phyloP scores from a whole-genome alignment of 2,329 filamentous ascomycete genomes.

The Neophaeococcomyces aloes region DNA sequence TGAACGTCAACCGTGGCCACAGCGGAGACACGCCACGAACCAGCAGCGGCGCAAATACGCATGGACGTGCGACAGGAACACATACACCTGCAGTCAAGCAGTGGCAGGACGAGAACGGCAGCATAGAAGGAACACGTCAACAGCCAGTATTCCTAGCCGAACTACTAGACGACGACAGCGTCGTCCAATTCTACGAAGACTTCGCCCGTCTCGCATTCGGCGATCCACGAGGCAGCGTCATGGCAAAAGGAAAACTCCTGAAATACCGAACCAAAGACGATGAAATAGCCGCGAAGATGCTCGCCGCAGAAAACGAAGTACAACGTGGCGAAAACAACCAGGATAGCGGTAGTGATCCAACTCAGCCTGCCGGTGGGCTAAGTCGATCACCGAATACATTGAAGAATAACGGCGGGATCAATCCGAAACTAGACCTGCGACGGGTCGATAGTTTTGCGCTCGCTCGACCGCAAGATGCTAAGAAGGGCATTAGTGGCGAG shows the following conservation, averaged over 20 bases:
- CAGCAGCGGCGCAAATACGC: slow-evolving; percentile 31
- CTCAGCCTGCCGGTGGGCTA: background rate
- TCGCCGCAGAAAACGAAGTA: slow-evolving; percentile 26
- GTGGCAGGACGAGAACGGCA: slow-evolving; percentile 10
- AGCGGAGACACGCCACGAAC: slow-evolving; percentile 21
- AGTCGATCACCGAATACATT: background rate
- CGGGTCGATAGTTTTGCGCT: slow-evolving; percentile 10
- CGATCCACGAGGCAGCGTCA: slow-evolving; percentile 75
- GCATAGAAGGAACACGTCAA: slow-evolving; percentile 32
- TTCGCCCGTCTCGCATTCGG: slow-evolving; percentile 88
- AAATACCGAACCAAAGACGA: slow-evolving; percentile 74
- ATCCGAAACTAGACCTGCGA: slow-evolving; percentile 1
- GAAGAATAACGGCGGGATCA: background rate
- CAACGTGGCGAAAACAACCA: slow-evolving; percentile 33
- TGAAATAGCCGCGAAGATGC: slow-evolving; percentile 18
- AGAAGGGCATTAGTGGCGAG: slow-evolving; percentile 38
- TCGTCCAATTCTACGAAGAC: slow-evolving; percentile 91
- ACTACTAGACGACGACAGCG: slow-evolving; percentile 83
- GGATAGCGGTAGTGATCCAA: slow-evolving; percentile 26
- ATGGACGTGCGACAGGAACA: slow-evolving; percentile 36
- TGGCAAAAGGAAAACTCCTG: slow-evolving; percentile 71
- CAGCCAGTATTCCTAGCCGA: slow-evolving; percentile 87
- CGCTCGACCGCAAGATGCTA: slow-evolving; percentile 21
- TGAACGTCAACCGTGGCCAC: slow-evolving; percentile 69
- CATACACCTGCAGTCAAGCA: slow-evolving; percentile 32